Percentiles rank a stretch among this genome's conserved stretches.
Conservation (phyloP, 2,329 filamentous ascomycete species). For the Neofusicoccum sp. region DNA sequence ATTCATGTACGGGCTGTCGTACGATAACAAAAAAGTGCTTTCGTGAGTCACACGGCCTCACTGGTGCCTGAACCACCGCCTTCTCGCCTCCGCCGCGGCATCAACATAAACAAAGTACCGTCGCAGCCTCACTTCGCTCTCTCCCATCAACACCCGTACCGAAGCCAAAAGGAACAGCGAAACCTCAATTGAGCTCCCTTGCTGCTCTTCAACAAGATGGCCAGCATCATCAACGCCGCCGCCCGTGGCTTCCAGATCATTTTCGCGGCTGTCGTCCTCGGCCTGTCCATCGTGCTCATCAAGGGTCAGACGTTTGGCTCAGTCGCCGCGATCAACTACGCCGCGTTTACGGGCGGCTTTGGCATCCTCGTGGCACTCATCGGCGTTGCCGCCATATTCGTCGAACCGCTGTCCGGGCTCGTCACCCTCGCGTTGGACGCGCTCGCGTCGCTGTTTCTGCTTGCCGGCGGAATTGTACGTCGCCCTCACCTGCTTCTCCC, state of each 20-base stretch:
- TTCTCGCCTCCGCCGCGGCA: neutral
- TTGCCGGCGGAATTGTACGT: constrained; percentile 33
- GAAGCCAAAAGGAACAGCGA: neutral
- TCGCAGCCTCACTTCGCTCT: neutral
- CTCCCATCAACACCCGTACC: neutral
- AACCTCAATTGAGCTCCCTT: neutral
- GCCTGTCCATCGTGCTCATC: constrained; percentile 29
- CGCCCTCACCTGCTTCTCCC: neutral
- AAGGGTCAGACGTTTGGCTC: constrained; percentile 27
- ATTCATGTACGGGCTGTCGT: neutral
- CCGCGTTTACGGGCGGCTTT: constrained; percentile 30
- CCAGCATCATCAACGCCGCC: neutral
- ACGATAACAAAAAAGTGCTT: neutral
- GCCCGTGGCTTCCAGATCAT: constrained; percentile 24
- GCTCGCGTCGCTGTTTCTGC: constrained; percentile 26
- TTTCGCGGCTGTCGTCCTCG: constrained; percentile 32
- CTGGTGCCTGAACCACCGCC: neutral
- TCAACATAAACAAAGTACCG: neutral
- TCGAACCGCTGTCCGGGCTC: constrained; percentile 25
- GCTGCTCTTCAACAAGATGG: neutral
- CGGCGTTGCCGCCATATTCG: constrained; percentile 28
- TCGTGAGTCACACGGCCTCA: neutral
- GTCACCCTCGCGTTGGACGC: constrained; percentile 28
- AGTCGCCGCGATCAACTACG: constrained; percentile 27
- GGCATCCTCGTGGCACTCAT: constrained; percentile 26